phyloP scores from a whole-genome alignment of 768 basidiomycete genomes.

The Coprinopsis marcescibilis region DNA sequence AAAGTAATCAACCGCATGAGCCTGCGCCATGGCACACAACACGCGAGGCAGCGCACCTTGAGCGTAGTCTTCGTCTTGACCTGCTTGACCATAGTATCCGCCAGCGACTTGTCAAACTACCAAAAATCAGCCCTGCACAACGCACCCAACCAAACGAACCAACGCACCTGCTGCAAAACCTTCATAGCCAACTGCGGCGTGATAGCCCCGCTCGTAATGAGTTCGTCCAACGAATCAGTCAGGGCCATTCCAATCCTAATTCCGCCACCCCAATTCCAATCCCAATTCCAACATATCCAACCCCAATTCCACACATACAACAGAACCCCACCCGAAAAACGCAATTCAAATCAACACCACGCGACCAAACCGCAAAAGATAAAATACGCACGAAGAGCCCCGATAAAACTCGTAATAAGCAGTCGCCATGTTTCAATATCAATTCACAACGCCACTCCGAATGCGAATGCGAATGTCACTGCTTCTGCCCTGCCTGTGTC shows the following conservation, averaged over 20 bases:
- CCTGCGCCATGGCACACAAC: too few species aligned
- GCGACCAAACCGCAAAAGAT: conserved; percentile 3
- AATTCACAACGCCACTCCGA: too few species aligned
- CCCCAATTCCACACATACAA: conserved; percentile 7
- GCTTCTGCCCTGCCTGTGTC: too few species aligned
- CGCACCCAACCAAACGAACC: background rate
- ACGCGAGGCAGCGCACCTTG: conserved; percentile 51
- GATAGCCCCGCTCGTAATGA: conserved; percentile 94
- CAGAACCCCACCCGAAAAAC: background rate
- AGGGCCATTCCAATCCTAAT: conserved; percentile 92
- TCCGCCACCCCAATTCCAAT: background rate
- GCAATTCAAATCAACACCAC: background rate
- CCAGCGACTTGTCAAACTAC: conserved; percentile 95
- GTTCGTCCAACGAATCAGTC: conserved; percentile 96
- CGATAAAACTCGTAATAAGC: conserved; percentile 93
- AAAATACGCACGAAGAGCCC: conserved; percentile 72
- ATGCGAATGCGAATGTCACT: too few species aligned
- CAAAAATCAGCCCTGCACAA: background rate
- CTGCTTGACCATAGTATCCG: conserved; percentile 86
- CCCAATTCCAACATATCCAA: too few species aligned
- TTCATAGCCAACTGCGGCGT: conserved; percentile 99
- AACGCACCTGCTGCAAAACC: conserved; percentile 86
- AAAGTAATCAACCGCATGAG: too few species aligned
- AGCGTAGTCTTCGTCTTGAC: conserved; percentile 94
- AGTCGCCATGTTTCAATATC: conserved; percentile 61